These are phyloP conservation scores for Canna indica DNA, from an alignment of 176 grass and related monocot species.

Conservation along the genomic window DNA sequence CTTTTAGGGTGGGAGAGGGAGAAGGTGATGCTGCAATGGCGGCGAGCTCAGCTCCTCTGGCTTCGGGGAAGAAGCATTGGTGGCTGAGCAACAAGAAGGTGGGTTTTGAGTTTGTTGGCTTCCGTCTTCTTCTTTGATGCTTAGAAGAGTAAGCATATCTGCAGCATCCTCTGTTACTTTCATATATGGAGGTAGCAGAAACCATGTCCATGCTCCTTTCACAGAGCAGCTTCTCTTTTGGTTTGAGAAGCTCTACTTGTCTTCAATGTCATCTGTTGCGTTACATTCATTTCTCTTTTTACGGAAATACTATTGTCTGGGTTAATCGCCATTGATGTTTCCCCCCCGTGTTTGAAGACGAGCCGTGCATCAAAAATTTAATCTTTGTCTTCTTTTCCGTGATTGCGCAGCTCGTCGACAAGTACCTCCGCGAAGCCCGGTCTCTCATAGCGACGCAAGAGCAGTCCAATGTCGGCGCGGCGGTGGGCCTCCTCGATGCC, in stretches of 20 bases:
- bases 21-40: constrained; percentile 65
- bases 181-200: background rate
- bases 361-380: constrained; percentile 21
- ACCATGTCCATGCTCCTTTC: background rate
- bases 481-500: constrained; percentile 60
- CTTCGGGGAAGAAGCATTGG: constrained; percentile 80
- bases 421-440: constrained; percentile 64
- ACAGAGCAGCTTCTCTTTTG: background rate
- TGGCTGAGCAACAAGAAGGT: constrained; percentile 78
- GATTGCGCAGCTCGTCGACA: constrained; percentile 56
- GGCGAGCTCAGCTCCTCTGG: constrained; percentile 44
- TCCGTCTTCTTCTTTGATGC: background rate
- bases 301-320: background rate
- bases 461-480: constrained; percentile 42
- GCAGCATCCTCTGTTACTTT: too few relatives aligned
- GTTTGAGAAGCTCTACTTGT: too few relatives aligned
- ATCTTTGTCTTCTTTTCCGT: constrained; percentile 1
- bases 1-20: background rate
- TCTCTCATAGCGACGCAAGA: constrained; percentile 44
- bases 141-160: too few relatives aligned
- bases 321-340: background rate
- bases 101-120: background rate
- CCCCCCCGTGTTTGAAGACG: background rate
- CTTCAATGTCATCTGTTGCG: background rate
- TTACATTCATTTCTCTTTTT: background rate